phyloP scores from a whole-genome alignment of 768 basidiomycete species.

The Pleurotus tuoliensis region DNA sequence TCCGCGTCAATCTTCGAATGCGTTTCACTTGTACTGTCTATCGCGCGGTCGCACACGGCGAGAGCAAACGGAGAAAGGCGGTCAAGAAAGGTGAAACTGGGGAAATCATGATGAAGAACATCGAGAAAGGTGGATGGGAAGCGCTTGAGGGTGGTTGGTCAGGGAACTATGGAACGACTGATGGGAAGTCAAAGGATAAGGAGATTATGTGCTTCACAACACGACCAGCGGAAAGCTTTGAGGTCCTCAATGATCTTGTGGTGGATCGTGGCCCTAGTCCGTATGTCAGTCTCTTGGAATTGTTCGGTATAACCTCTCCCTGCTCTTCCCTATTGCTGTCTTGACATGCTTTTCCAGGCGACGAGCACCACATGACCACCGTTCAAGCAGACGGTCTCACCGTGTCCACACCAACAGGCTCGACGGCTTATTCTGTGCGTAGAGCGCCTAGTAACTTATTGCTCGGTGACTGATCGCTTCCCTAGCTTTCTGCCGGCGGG shows the following conservation, averaged over 20 bases:
- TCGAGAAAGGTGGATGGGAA: constrained; percentile 93
- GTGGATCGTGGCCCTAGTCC: constrained; percentile 98
- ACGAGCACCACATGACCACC: constrained; percentile 98
- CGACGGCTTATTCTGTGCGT: constrained; percentile 94
- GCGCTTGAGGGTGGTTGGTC: constrained; percentile 82
- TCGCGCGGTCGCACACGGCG: constrained; percentile 77
- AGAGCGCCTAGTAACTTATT: constrained; percentile 8
- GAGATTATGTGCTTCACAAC: constrained; percentile 99
- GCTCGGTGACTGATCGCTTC: constrained; percentile 7
- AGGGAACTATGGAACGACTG: constrained; percentile 30
- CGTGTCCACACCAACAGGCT: constrained; percentile 95
- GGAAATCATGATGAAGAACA: constrained; percentile 93
- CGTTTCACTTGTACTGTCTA: constrained; percentile 99
- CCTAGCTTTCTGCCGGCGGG: constrained; percentile 88
- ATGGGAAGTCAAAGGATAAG: constrained; percentile 70
- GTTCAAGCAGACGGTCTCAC: constrained; percentile 97
- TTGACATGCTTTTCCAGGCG: constrained; percentile 50
- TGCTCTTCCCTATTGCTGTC: neutral
- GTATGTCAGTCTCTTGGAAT: constrained; percentile 91
- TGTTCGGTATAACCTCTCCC: constrained; percentile 72
- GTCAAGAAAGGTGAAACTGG: constrained; percentile 93
- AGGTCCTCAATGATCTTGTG: constrained; percentile 93
- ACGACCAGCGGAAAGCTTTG: constrained; percentile 91
- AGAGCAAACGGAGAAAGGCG: constrained; percentile 67
- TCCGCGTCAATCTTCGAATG: constrained; percentile 97